A percentile compares a stretch with the other conserved stretches of the same genome.
These are phyloP conservation scores for Wickerhamomyces silvicola DNA, from an alignment of 805 yeast genomes.

Conservation along the genomic window DNA sequence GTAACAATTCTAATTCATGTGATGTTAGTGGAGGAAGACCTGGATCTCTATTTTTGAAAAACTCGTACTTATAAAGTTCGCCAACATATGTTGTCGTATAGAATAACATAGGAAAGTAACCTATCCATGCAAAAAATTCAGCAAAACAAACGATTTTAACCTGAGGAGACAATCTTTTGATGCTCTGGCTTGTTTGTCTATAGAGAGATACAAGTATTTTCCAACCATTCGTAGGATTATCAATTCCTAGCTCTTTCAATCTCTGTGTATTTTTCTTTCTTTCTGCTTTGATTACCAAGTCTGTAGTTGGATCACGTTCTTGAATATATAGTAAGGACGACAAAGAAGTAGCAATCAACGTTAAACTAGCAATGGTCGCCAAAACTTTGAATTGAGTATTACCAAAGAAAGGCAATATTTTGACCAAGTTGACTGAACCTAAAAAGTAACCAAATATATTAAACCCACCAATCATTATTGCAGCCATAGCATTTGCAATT, in stretches of 20 bases:
- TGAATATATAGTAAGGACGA: slow-evolving; percentile 25
- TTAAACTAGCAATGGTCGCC: slow-evolving; percentile 33
- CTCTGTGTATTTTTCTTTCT: slow-evolving; percentile 27
- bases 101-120: slow-evolving; percentile 60
- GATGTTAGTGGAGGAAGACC: slow-evolving; percentile 29
- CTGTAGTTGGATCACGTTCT: slow-evolving; percentile 45
- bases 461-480: slow-evolving; percentile 54
- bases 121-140: slow-evolving; percentile 63
- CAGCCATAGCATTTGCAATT: slow-evolving; percentile 60
- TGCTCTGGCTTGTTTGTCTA: slow-evolving; percentile 31
- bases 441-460: slow-evolving; percentile 51
- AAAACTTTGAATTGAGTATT: slow-evolving; percentile 46
- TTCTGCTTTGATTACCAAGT: slow-evolving; percentile 32
- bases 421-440: slow-evolving; percentile 40
- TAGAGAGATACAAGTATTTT: slow-evolving; percentile 16
- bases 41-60: slow-evolving; percentile 28
- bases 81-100: slow-evolving; percentile 64
- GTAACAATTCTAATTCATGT: slow-evolving; percentile 28
- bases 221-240: slow-evolving; percentile 18
- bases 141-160: slow-evolving; percentile 45
- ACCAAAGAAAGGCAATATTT: slow-evolving; percentile 33
- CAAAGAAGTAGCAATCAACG: slow-evolving; percentile 35
- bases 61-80: slow-evolving; percentile 42
- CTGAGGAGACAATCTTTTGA: slow-evolving; percentile 40
- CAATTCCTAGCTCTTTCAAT: slow-evolving; percentile 31